These are phyloP conservation scores for Cordyceps javanica DNA, from an alignment of 2,329 filamentous ascomycete species.

Conservation along the genomic window DNA sequence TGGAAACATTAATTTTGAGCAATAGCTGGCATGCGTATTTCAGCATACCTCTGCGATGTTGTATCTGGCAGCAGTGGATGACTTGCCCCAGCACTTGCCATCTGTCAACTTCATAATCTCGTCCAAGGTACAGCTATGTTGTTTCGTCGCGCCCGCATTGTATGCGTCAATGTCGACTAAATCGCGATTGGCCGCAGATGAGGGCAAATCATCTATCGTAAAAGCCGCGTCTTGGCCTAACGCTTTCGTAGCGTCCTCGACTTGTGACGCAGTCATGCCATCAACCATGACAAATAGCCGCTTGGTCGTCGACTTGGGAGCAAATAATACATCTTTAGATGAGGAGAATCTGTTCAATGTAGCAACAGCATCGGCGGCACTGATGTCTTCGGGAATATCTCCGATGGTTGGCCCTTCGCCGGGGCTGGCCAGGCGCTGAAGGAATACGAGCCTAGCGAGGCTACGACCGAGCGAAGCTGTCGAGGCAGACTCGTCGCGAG, in stretches of 20 bases:
- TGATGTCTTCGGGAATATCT: conserved; percentile 36
- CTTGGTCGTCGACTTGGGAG: conserved; percentile 23
- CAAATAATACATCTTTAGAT: conserved; percentile 44
- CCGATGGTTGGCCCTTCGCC: conserved; percentile 42
- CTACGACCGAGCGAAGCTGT: conserved; percentile 43
- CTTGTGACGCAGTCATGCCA: conserved; percentile 43
- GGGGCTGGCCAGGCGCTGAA: conserved; percentile 47
- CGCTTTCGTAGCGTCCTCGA: conserved; percentile 35
- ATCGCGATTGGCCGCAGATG: conserved; percentile 34
- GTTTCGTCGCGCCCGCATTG: conserved; percentile 29
- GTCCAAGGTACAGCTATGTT: conserved; percentile 31
- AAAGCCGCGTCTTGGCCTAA: conserved; percentile 40
- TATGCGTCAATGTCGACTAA: conserved; percentile 38
- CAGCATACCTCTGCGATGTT: conserved; percentile 36
- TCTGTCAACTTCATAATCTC: conserved; percentile 37
- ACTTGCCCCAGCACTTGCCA: conserved; percentile 38
- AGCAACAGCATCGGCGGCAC: conserved; percentile 43
- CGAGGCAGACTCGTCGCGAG: conserved; percentile 24
- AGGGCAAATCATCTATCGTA: conserved; percentile 40
- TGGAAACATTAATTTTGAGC: conserved; percentile 18
- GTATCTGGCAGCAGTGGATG: conserved; percentile 37
- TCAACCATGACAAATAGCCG: conserved; percentile 58
- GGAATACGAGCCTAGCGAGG: conserved; percentile 52
- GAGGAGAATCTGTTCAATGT: conserved; percentile 57
- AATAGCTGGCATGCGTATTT: background rate